These are phyloP conservation scores for Chenopodium formosanum DNA, from an alignment of 148 eudicot species.

Conservation along the genomic window DNA sequence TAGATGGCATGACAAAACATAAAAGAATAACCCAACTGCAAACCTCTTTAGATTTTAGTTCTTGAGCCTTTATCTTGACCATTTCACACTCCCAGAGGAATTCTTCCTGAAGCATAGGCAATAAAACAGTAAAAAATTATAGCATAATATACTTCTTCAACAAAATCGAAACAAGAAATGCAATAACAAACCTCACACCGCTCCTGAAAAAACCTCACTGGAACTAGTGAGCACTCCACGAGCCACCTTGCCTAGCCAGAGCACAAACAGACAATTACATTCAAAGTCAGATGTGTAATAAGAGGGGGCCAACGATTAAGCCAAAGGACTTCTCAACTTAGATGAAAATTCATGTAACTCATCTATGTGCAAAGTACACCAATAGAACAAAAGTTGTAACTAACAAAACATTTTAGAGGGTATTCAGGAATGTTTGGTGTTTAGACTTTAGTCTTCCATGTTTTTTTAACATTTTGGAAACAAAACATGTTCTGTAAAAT, in stretches of 20 bases:
- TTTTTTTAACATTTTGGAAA: too few relatives aligned
- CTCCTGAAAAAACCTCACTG: conserved; percentile 88
- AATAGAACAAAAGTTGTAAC: not conserved
- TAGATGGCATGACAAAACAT: not conserved
- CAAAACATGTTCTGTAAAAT: too few relatives aligned
- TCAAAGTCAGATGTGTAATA: not conserved
- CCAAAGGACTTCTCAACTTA: not conserved
- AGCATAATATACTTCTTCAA: not conserved
- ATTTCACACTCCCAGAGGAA: conserved; percentile 94
- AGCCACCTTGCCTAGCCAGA: conserved; percentile 84
- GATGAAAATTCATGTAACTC: not conserved
- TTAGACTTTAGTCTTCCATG: too few relatives aligned
- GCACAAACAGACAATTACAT: conserved; percentile 12
- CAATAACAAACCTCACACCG: conserved; percentile 76
- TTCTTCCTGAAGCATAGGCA: conserved; percentile 65
- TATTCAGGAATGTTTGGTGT: too few relatives aligned
- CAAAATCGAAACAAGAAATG: not conserved
- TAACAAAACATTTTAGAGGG: not conserved
- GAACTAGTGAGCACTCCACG: conserved; percentile 81
- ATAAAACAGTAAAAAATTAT: not conserved
- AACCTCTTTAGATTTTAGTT: conserved; percentile 98
- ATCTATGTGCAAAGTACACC: too few relatives aligned
- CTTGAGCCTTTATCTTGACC: conserved; percentile 97
- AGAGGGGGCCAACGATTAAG: not conserved
- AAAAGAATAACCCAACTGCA: not conserved